Evolutionary conservation across 176 grass and related monocot species (phyloP).

Genomic region (Eleusine indica): DNA sequence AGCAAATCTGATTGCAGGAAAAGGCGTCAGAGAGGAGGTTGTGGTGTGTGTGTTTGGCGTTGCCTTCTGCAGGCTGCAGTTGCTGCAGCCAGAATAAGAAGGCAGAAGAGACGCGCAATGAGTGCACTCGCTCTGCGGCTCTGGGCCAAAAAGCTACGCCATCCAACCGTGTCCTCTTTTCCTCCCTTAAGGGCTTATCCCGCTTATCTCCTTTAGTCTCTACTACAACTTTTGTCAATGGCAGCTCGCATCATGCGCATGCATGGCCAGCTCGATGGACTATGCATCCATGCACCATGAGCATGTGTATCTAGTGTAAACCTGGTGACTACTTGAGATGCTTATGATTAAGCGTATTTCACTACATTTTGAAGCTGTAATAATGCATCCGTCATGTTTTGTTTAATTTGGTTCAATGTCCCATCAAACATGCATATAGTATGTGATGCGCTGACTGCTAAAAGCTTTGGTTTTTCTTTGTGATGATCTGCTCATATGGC

Average conservation of each 20-base stretch:
- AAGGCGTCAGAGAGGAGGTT: conserved; percentile 52
- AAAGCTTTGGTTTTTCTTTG: neutral
- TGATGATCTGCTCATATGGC: neutral
- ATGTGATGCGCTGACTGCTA: neutral
- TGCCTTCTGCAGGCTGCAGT: conserved; percentile 52
- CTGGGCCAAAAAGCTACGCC: conserved; percentile 38
- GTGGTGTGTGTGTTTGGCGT: conserved; percentile 18
- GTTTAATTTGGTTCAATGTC: neutral
- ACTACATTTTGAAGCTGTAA: neutral
- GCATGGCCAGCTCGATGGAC: neutral
- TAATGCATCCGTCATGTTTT: neutral
- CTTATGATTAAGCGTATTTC: neutral
- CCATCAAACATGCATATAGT: neutral
- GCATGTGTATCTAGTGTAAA: neutral
- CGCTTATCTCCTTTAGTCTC: conserved; percentile 6
- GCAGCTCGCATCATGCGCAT: neutral
- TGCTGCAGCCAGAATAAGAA: conserved; percentile 58
- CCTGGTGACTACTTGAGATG: neutral
- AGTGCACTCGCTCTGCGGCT: conserved; percentile 29
- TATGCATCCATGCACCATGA: neutral
- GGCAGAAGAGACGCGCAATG: conserved; percentile 26
- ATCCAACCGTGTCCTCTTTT: conserved; percentile 21
- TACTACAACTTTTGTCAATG: conserved; percentile 3
- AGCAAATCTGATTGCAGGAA: conserved; percentile 23
- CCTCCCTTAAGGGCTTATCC: neutral